These are phyloP conservation scores for Fusarium siculi DNA, from an alignment of 2,329 filamentous ascomycete species.

Conservation along the genomic window DNA sequence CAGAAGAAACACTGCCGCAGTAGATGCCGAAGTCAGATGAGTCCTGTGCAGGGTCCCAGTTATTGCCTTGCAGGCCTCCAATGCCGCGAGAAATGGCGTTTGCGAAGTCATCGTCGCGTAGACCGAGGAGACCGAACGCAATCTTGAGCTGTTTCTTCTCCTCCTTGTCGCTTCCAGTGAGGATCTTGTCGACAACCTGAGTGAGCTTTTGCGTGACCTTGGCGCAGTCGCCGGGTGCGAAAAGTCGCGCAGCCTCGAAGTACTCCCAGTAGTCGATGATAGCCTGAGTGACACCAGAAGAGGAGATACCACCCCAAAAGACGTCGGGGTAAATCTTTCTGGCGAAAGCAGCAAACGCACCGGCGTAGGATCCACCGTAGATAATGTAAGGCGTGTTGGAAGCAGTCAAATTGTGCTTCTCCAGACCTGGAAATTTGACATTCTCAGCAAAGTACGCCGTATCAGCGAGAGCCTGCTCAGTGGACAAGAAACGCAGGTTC, in stretches of 20 bases:
- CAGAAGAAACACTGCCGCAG: constrained; percentile 59
- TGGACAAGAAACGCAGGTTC: constrained; percentile 83
- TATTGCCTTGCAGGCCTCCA: constrained; percentile 57
- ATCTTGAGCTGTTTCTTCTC: constrained; percentile 60
- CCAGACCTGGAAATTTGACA: constrained; percentile 75
- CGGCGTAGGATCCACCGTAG: constrained; percentile 88
- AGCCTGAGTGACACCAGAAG: constrained; percentile 81
- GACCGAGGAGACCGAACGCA: constrained; percentile 58
- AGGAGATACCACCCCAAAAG: constrained; percentile 83
- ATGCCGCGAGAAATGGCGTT: constrained; percentile 55
- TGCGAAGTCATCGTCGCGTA: constrained; percentile 62
- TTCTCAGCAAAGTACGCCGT: constrained; percentile 82
- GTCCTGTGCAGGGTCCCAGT: constrained; percentile 64
- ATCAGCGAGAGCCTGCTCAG: constrained; percentile 84
- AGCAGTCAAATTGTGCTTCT: constrained; percentile 73
- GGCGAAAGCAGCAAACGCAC: constrained; percentile 80
- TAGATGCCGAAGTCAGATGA: constrained; percentile 57
- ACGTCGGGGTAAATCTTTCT: constrained; percentile 80
- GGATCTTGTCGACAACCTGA: constrained; percentile 62
- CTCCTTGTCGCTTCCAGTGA: constrained; percentile 52
- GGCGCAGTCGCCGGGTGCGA: constrained; percentile 69
- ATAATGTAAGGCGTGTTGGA: constrained; percentile 76
- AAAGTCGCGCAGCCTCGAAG: constrained; percentile 61
- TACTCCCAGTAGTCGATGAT: constrained; percentile 81
- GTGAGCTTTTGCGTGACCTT: constrained; percentile 68